phyloP scores from a whole-genome alignment of 345 rosid species.

The Salix brachista region DNA sequence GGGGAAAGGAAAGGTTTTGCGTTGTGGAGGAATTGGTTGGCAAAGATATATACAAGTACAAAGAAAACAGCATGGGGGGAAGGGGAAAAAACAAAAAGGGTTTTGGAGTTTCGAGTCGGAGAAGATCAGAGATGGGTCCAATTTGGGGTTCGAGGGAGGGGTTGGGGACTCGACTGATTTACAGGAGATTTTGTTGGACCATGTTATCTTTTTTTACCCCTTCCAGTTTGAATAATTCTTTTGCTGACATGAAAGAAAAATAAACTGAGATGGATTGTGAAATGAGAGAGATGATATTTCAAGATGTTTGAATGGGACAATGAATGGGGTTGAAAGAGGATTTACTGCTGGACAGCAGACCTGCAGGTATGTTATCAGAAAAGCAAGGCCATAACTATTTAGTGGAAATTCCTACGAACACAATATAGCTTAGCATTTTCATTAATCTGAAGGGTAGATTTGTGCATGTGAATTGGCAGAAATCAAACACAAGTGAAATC shows the following conservation, averaged over 20 bases:
- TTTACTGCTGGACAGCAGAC: slow-evolving; percentile 7
- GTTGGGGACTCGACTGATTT: slow-evolving; percentile 26
- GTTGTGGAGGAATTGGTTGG: slow-evolving; percentile 2
- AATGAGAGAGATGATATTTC: slow-evolving; percentile 13
- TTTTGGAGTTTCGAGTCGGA: slow-evolving; percentile 24
- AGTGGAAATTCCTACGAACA: neutral
- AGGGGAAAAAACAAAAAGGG: slow-evolving; percentile 9
- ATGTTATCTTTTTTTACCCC: neutral
- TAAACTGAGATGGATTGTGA: slow-evolving; percentile 10
- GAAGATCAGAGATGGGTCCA: slow-evolving; percentile 34
- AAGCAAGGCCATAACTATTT: slow-evolving; percentile 1
- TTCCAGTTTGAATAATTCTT: slow-evolving; percentile 7
- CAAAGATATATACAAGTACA: slow-evolving; percentile 13
- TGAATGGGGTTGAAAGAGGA: slow-evolving; percentile 8
- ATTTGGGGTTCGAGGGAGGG: neutral
- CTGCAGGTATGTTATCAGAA: neutral
- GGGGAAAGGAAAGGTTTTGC: slow-evolving; percentile 5
- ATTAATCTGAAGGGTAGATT: neutral
- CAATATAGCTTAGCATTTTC: neutral
- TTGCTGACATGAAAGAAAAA: slow-evolving; percentile 5
- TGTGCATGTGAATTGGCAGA: slow-evolving; percentile 22
- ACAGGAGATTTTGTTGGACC: slow-evolving; percentile 29
- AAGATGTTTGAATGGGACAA: slow-evolving; percentile 17
- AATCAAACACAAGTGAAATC: neutral
- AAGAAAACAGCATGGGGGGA: slow-evolving; percentile 20